phyloP scores from a whole-genome alignment of 2,329 filamentous ascomycete genomes.

The Capronia americana region DNA sequence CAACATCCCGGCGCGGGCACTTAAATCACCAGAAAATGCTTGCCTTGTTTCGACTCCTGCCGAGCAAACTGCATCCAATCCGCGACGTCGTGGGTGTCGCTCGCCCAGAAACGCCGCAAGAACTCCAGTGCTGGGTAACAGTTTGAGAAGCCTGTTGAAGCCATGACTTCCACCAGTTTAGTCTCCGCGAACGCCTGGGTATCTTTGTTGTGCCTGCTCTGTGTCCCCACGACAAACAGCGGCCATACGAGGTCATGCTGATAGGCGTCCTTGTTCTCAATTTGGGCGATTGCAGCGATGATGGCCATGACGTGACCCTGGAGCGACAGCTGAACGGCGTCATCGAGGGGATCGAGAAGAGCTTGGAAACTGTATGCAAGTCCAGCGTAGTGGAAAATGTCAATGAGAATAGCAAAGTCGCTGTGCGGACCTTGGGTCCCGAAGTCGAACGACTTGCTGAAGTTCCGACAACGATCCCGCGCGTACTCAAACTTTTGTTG shows the following conservation, averaged over 20 bases:
- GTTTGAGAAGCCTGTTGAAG: conserved; percentile 30
- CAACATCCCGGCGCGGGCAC: neutral
- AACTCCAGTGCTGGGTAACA: conserved; percentile 35
- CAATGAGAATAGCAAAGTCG: conserved; percentile 39
- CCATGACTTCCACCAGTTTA: conserved; percentile 26
- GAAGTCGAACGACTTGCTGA: conserved; percentile 36
- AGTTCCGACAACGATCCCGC: conserved; percentile 29
- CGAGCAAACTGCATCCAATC: conserved; percentile 33
- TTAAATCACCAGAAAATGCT: conserved; percentile 34
- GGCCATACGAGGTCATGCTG: conserved; percentile 43
- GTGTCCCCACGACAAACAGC: conserved; percentile 41
- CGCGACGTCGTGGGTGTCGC: conserved; percentile 1
- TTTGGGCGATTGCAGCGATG: conserved; percentile 18
- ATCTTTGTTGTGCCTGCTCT: conserved; percentile 30
- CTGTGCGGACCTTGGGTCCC: conserved; percentile 23
- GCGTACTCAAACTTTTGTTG: conserved; percentile 33
- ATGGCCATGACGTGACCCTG: conserved; percentile 14
- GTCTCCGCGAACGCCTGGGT: conserved; percentile 26
- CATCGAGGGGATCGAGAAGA: conserved; percentile 29
- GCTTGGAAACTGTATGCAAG: conserved; percentile 41
- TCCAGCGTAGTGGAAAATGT: conserved; percentile 42
- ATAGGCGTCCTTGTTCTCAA: conserved; percentile 30
- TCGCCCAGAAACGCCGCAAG: conserved; percentile 36
- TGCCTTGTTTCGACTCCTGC: conserved; percentile 18
- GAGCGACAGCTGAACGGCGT: conserved; percentile 22